Evolutionary conservation across 2,329 filamentous ascomycete genomes (phyloP), one percentile per base, ranked within the genome.

Genomic region (Alternaria viburni): DNA sequence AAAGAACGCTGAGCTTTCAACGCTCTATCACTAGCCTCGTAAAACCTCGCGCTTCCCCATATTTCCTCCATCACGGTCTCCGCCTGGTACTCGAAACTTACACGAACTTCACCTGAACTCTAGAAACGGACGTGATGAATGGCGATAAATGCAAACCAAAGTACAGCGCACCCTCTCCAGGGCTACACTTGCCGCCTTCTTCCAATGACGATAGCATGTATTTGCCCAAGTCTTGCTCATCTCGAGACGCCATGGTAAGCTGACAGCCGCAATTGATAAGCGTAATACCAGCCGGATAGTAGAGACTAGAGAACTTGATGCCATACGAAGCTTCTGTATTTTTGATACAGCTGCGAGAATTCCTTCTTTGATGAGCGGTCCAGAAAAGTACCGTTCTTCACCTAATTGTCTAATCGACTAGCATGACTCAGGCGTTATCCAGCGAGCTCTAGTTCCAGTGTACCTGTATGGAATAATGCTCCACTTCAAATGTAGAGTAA

Each of bases 401-500:
- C 13, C 41, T 36, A 41, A 54, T 3, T 59, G 65, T 50, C 45
- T 63, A 13, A 65, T 67, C 25, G 25, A 47, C n/a, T 57, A 58
- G 3, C 30, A 52, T 5, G 30, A 10, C 5, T 1, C 11, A 2
- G 15, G 13, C 7, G n/a, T 25, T n/a, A 10, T 12, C 17, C 15
- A 3, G 8, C 13, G 23, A 28, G 32, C 21, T 12, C 72, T 67
- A 17, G 41, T 56, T 9, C 41, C 69, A 26, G 61, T 52, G 17
- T 19, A 55, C 5, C 58, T 51, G 36, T 49, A 63, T 21, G 54
- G 56, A 25, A 66, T 60, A 12, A 55, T 71, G 9, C 51, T 75
- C 17, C 66, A 66, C 17, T 67, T 54, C 12, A 23, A 74, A 17
- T 66, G 73, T 13, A 72, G 73, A 26, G 66, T 70, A 5, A 66